Evolutionary conservation across 257 asterid species (phyloP).

Genomic region (Solanum tarapatanum): DNA sequence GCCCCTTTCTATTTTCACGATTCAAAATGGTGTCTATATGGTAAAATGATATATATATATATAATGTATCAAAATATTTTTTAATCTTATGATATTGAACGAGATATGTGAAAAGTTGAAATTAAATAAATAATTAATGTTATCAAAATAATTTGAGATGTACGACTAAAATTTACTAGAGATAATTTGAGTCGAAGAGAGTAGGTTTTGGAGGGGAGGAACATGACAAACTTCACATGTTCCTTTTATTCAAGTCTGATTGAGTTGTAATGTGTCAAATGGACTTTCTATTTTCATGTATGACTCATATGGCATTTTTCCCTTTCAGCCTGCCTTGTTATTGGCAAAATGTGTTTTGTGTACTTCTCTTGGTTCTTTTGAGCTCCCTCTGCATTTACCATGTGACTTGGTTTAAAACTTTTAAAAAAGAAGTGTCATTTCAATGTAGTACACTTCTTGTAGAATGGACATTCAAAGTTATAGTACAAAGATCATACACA

Average conservation of each 20-base stretch:
- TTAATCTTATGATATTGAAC: neutral
- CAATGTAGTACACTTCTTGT: neutral
- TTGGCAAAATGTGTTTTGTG: neutral
- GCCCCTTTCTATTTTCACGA: too few species aligned
- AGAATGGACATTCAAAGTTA: neutral
- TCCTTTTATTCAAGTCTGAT: neutral
- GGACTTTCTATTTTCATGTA: neutral
- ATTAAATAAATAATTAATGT: too few species aligned
- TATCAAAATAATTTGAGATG: neutral
- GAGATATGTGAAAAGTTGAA: too few species aligned
- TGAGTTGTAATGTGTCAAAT: neutral
- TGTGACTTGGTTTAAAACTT: neutral
- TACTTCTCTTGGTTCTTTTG: neutral
- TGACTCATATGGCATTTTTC: neutral
- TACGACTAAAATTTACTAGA: neutral
- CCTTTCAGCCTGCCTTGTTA: neutral
- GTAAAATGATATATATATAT: too few species aligned
- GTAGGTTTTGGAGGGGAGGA: neutral
- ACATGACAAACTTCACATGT: neutral
- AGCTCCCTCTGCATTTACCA: neutral
- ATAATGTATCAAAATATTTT: too few species aligned
- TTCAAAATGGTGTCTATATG: too few species aligned
- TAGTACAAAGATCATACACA: neutral
- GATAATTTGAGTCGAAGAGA: neutral
- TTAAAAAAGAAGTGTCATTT: neutral